phyloP scores from a whole-genome alignment of 139 green algal genomes.

The Ettlia oleoabundans region DNA sequence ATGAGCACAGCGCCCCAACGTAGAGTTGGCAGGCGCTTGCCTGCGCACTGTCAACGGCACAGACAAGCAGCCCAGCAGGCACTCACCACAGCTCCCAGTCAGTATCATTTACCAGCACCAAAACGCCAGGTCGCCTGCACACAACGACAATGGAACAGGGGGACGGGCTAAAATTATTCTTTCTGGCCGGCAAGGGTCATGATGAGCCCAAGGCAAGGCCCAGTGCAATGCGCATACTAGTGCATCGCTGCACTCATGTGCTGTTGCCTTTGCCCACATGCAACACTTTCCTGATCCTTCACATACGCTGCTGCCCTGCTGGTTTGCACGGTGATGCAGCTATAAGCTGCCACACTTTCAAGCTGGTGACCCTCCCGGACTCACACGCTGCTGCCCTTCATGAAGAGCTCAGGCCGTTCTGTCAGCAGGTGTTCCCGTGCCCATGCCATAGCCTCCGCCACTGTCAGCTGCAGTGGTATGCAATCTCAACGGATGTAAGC shows the following conservation, averaged over 20 bases:
- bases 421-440: constrained; percentile 75
- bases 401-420: constrained; percentile 89
- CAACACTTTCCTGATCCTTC: no score
- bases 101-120: constrained; percentile 94
- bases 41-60: no score
- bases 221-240: not conserved
- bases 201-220: not conserved
- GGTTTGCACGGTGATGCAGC: not conserved
- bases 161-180: not conserved
- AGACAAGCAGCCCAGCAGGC: no score
- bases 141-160: not conserved
- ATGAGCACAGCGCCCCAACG: no score
- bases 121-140: constrained; percentile 86
- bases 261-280: not conserved
- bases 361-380: no score
- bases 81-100: constrained; percentile 93
- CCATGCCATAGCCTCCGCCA: constrained; percentile 73
- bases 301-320: no score
- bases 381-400: constrained; percentile 85
- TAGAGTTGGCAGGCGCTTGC: no score
- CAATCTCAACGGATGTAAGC: no score
- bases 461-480: constrained; percentile 53
- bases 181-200: not conserved
- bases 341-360: no score
- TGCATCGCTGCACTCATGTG: not conserved